phyloP scores from a whole-genome alignment of 2,329 filamentous ascomycete species.

The Ilyonectria sp. region DNA sequence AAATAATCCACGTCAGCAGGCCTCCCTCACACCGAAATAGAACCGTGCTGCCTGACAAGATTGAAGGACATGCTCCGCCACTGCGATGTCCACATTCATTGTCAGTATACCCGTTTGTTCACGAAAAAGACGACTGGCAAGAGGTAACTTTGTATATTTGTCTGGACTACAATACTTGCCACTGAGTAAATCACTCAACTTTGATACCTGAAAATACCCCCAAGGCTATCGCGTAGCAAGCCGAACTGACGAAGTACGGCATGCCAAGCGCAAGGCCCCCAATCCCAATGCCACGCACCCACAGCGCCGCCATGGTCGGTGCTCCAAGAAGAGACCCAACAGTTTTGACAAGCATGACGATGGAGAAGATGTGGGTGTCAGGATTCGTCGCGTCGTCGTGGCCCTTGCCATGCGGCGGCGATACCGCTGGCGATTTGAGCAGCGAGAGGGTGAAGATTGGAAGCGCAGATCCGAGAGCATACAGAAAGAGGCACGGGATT shows the following conservation, averaged over 20 bases:
- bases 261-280: constrained; percentile 49
- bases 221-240: constrained; percentile 42
- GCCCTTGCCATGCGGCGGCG: constrained; percentile 18
- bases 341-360: constrained; percentile 67
- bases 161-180: neutral
- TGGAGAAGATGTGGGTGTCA: constrained; percentile 62
- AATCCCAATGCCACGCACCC: constrained; percentile 61
- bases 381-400: constrained; percentile 39
- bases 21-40: too few relatives aligned
- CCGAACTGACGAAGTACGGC: constrained; percentile 45
- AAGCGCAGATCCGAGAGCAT: constrained; percentile 64
- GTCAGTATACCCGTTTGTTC: neutral
- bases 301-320: constrained; percentile 62
- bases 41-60: too few relatives aligned
- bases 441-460: constrained; percentile 66
- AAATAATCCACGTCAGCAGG: too few relatives aligned
- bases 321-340: constrained; percentile 63
- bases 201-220: constrained; percentile 36
- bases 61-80: too few relatives aligned
- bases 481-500: constrained; percentile 60
- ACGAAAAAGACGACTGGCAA: neutral
- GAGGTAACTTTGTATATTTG: neutral
- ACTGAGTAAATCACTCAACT: constrained; percentile 12
- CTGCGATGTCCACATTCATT: neutral
- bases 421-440: constrained; percentile 60